These are phyloP conservation scores for Curvularia hawaiiensis DNA, from an alignment of 2,329 filamentous ascomycete genomes.

Conservation along the genomic window DNA sequence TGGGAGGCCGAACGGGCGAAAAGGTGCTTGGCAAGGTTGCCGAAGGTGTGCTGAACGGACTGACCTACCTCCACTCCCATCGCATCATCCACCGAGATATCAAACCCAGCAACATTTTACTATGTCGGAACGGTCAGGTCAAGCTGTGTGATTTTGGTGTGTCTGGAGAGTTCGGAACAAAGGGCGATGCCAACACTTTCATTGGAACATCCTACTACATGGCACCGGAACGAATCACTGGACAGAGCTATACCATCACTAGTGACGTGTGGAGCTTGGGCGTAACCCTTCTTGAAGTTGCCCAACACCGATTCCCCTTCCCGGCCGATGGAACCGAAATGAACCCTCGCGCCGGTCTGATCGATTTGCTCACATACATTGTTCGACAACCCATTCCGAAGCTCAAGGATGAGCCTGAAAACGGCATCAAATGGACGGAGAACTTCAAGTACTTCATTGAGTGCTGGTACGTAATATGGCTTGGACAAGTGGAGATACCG, in stretches of 20 bases:
- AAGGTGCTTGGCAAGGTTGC: conserved; percentile 97
- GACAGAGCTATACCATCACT: conserved; percentile 97
- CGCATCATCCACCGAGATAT: conserved; percentile 99
- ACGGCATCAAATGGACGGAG: conserved; percentile 90
- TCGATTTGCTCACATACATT: conserved; percentile 96
- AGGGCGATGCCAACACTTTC: conserved; percentile 98
- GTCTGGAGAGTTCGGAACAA: conserved; percentile 96
- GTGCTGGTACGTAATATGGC: conserved; percentile 77
- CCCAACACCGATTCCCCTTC: conserved; percentile 97
- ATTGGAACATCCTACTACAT: conserved; percentile 99
- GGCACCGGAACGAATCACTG: conserved; percentile 97
- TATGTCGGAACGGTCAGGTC: conserved; percentile 85
- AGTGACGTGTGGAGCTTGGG: conserved; percentile 98
- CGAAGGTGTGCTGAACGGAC: conserved; percentile 88
- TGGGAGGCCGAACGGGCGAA: conserved; percentile 92
- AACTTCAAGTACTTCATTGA: conserved; percentile 99
- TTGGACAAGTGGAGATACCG: background rate
- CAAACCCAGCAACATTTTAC: conserved; percentile 95
- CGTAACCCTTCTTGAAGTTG: conserved; percentile 97
- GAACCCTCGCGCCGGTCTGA: conserved; percentile 89
- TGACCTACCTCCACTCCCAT: conserved; percentile 93
- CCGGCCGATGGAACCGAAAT: conserved; percentile 95
- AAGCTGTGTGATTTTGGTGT: conserved; percentile 99
- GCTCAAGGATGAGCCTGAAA: conserved; percentile 90
- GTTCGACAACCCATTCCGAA: conserved; percentile 94